These are phyloP conservation scores for Astrocystis sublimbata DNA, from an alignment of 495 filamentous ascomycete genomes.

Conservation along the genomic window DNA sequence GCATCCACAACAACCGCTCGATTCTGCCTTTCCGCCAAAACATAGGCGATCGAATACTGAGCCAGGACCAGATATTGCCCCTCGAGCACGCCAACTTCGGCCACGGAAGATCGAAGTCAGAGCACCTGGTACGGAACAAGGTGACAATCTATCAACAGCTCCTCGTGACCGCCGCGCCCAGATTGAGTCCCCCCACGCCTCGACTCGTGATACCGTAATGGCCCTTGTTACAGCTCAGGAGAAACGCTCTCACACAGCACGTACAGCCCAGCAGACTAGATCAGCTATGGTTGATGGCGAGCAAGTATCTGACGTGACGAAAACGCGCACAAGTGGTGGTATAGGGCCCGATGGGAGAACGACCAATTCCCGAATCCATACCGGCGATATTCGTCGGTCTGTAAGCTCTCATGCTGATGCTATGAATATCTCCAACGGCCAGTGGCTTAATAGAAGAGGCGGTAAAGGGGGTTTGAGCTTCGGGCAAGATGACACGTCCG, in stretches of 20 bases:
- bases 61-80: conserved; percentile 17
- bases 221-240: conserved; percentile 26
- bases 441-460: background rate
- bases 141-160: conserved; percentile 4
- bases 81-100: conserved; percentile 20
- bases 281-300: background rate
- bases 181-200: conserved; percentile 2
- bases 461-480: background rate
- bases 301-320: background rate
- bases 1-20: conserved; percentile 17
- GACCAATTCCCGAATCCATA: background rate
- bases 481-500: background rate
- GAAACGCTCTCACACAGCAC: conserved; percentile 23
- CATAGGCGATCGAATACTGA: conserved; percentile 16
- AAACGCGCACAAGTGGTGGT: background rate
- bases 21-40: conserved; percentile 27
- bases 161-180: conserved; percentile 21
- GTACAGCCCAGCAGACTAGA: conserved; percentile 1
- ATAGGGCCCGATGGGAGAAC: background rate
- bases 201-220: conserved; percentile 17
- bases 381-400: background rate
- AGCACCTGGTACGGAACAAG: conserved; percentile 15
- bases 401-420: background rate
- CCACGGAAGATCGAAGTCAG: conserved; percentile 19
- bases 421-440: background rate